Evolutionary conservation across 176 grass and related monocot genomes (phyloP).

Genomic region (Musa itinerans): DNA sequence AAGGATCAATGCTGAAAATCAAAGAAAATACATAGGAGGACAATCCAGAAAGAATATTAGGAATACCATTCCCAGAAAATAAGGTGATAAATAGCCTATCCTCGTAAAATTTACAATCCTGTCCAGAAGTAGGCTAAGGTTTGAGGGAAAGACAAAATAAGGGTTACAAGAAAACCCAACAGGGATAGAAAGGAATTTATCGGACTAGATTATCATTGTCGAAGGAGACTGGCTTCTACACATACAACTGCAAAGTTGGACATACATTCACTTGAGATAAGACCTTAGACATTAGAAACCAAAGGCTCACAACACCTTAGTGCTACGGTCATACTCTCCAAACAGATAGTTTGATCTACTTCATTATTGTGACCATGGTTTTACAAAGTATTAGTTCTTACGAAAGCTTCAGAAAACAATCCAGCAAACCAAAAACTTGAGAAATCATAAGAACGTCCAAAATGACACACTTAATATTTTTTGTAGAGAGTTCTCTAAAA

Average conservation of each 20-base stretch:
- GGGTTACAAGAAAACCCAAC: neutral
- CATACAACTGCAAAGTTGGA: no score
- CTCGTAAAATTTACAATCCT: neutral
- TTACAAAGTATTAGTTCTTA: neutral
- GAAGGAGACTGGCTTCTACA: no score
- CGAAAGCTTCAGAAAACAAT: neutral
- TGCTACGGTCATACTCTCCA: neutral
- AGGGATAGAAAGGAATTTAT: neutral
- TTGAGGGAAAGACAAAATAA: neutral
- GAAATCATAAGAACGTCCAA: neutral
- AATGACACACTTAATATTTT: neutral
- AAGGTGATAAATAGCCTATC: neutral
- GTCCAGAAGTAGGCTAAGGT: neutral
- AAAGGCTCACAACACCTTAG: neutral
- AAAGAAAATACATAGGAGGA: neutral
- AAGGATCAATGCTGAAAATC: neutral
- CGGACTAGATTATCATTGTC: no score
- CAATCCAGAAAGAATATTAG: neutral
- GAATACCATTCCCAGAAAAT: neutral
- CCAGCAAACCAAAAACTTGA: neutral
- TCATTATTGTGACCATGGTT: neutral
- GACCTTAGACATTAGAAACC: neutral
- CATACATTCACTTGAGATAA: no score
- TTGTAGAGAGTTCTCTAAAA: neutral
- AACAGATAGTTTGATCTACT: neutral